A percentile compares a stretch with the other conserved stretches of the same genome.
phyloP scores from a whole-genome alignment of 352 stramenopile genomes.

The Salisapilia sapeloensis region DNA sequence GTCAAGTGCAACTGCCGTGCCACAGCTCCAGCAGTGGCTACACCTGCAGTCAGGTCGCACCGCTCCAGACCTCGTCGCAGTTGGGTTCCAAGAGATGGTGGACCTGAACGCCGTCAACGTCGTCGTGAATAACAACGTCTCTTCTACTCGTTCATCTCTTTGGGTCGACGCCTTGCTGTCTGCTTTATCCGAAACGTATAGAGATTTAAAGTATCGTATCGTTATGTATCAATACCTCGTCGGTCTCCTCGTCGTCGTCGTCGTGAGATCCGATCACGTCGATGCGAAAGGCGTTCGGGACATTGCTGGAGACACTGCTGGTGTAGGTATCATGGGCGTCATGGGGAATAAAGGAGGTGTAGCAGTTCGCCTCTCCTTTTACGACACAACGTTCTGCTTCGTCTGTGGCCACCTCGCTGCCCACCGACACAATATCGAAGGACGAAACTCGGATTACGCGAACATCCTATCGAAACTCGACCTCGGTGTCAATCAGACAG shows the following conservation, averaged over 20 bases:
- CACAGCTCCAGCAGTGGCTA: conserved; percentile 57
- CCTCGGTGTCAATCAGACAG: conserved; percentile 56
- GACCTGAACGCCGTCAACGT: conserved; percentile 99
- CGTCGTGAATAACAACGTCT: conserved; percentile 91
- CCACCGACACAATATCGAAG: conserved; percentile 94
- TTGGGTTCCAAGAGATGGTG: conserved; percentile 98
- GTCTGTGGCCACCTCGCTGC: conserved; percentile 97
- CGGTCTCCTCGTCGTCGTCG: conserved; percentile 93
- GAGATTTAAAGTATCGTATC: conserved; percentile 50
- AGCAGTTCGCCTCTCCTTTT: conserved; percentile 91
- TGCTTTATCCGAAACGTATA: conserved; percentile 42
- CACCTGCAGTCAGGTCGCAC: conserved; percentile 7
- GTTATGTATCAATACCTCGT: conserved; percentile 91
- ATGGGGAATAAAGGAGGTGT: conserved; percentile 99
- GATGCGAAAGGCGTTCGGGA: conserved; percentile 77
- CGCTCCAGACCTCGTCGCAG: conserved; percentile 41
- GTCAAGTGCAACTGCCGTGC: conserved; percentile 18
- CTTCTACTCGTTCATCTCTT: conserved; percentile 72
- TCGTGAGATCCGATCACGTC: conserved; percentile 74
- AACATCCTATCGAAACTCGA: conserved; percentile 94
- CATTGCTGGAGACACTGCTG: conserved; percentile 81
- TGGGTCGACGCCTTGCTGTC: conserved; percentile 83
- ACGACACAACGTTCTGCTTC: conserved; percentile 97
- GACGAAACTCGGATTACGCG: conserved; percentile 96
- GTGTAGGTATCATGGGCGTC: conserved; percentile 97